Evolutionary conservation across 495 filamentous ascomycete species (phyloP).

Genomic region (Penicillium argentinense): DNA sequence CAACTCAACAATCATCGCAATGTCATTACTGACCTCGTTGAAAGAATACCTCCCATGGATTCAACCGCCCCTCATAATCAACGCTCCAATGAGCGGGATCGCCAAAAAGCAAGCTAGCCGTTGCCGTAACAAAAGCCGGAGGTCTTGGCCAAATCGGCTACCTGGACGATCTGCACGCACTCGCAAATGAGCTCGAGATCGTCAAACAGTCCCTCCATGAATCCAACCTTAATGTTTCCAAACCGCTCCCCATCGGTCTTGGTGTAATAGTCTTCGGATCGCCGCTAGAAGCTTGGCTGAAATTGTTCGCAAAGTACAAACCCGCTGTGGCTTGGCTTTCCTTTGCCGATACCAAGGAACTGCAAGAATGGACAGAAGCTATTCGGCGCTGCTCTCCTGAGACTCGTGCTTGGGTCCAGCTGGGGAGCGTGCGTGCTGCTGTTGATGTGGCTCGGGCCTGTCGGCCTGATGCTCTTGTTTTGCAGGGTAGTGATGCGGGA

Average conservation of each 20-base stretch:
- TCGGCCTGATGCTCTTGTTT: constrained; percentile 64
- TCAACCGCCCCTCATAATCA: background rate
- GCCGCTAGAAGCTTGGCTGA: constrained; percentile 1
- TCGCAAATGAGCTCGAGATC: background rate
- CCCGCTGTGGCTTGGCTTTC: constrained; percentile 9
- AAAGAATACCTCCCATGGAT: too few species aligned
- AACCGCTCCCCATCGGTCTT: constrained; percentile 5
- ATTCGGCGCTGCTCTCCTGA: constrained; percentile 6
- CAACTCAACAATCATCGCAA: too few species aligned
- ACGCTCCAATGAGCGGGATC: background rate
- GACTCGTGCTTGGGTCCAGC: constrained; percentile 66
- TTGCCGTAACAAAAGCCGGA: background rate
- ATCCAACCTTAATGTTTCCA: background rate
- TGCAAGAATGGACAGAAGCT: constrained; percentile 3
- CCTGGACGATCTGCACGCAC: background rate
- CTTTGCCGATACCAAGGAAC: constrained; percentile 1
- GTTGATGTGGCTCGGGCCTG: constrained; percentile 37
- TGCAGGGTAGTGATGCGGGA: constrained; percentile 72
- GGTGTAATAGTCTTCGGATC: constrained; percentile 10
- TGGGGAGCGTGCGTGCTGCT: constrained; percentile 62
- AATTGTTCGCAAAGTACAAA: constrained; percentile 1
- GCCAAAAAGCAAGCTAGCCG: background rate
- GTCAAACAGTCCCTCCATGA: background rate
- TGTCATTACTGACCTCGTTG: too few species aligned
- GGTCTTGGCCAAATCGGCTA: background rate